Conservation (phyloP, 192 early-diverging fungal genomes). For the Backusella tarrabulga region DNA sequence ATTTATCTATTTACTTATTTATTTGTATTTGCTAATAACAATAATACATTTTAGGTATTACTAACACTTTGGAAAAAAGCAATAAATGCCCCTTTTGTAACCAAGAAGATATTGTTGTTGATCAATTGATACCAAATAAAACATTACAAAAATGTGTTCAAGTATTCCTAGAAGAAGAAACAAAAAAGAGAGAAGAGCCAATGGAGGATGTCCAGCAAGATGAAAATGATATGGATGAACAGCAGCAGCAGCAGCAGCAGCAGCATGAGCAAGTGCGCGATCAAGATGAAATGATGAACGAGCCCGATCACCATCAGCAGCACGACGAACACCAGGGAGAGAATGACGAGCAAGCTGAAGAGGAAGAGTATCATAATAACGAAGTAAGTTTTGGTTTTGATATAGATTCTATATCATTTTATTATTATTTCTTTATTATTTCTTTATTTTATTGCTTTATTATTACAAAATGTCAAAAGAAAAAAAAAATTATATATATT, state of each 20-base stretch:
- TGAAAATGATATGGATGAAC: neutral
- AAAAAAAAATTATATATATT: neutral
- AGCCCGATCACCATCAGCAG: neutral
- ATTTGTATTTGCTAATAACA: neutral
- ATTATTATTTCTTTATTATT: neutral
- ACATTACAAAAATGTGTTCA: conserved; percentile 22
- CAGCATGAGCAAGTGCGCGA: neutral
- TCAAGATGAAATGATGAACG: neutral
- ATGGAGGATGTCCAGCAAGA: neutral
- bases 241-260: neutral
- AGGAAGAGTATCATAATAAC: conserved; percentile 1
- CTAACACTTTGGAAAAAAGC: conserved; percentile 13
- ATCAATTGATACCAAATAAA: conserved; percentile 27
- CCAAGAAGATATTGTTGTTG: conserved; percentile 5
- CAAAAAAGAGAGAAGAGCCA: conserved; percentile 2
- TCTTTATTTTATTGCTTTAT: neutral
- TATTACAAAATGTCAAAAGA: neutral
- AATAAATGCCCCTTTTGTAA: conserved; percentile 24
- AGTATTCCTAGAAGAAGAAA: conserved; percentile 22
- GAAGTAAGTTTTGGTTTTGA: conserved; percentile 1
- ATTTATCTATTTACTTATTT: no score
- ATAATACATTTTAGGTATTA: conserved; percentile 20
- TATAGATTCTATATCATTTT: neutral
- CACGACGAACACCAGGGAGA: neutral
- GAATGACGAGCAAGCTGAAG: neutral